Base-by-base conservation (phyloP, 805 yeast species). In the Metschnikowia santaceciliae region DNA sequence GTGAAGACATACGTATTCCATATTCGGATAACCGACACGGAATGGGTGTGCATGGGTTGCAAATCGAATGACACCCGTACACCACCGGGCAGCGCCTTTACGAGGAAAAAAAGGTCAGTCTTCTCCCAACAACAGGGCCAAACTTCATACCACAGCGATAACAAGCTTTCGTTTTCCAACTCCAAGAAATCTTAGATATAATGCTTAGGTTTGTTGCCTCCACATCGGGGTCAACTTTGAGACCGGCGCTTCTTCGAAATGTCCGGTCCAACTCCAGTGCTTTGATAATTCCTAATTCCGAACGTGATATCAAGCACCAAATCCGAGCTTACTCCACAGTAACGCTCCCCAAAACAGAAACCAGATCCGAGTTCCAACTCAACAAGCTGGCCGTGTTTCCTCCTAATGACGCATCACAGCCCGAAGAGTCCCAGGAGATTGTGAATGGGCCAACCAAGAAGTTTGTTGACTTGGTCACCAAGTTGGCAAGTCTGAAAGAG, bases 161-260 rank as follows among this genome's bases (percentile, higher is more conserved):
- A 32, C 20, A 17, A 42, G 13, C 30, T 32, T 23, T n/a, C 14
- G 30, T 10, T 13, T 37, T 13, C 22, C 10, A 37, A 13, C 3
- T 6, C 11, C 40, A 13, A 13, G 30, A 37, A 35, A 35, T 13
- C 42, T 32, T 36, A 30, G 2, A 32, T 4, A 35, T 15, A 15
- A 72, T 72, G 77, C 72, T 72, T 51, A 66, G 76, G 55, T 63
- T 73, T 42, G 64, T 72, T 22, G 59, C 72, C 15, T 47, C 69
- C n/a, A 71, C 70, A 55, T 66, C 76, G 17, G 70, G 62, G 49
- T 66, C 63, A 49, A 62, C 69, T 40, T 55, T 73, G 45, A 65
- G 72, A 52, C 75, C 76, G 11, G 72, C 59, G 26, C 55, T 72
- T 45, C 60, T 72, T 46, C 70, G 65, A 61, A 71, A 72, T 51